These are phyloP conservation scores for Yamadazyma trypodendri DNA, from an alignment of 1,139 yeast species.

Conservation along the genomic window DNA sequence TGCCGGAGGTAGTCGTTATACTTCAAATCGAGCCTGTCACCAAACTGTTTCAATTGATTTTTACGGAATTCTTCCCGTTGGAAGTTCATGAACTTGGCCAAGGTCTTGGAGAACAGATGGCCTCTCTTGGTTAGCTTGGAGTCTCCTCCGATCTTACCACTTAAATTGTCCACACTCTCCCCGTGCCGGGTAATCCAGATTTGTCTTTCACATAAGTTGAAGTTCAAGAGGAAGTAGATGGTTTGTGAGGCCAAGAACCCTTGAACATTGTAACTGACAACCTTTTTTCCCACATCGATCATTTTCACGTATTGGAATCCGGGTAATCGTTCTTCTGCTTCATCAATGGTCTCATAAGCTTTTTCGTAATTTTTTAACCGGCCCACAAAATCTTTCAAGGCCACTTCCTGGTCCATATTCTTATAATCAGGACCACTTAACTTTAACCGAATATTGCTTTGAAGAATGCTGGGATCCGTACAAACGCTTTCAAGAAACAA, in stretches of 20 bases:
- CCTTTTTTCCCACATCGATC: slow-evolving; percentile 94
- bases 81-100: slow-evolving; percentile 69
- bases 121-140: slow-evolving; percentile 82
- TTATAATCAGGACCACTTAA: slow-evolving; percentile 92
- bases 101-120: slow-evolving; percentile 63
- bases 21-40: slow-evolving; percentile 40
- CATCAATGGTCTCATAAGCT: slow-evolving; percentile 89
- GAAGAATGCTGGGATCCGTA: slow-evolving; percentile 73
- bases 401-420: slow-evolving; percentile 78
- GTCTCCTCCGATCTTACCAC: slow-evolving; percentile 90
- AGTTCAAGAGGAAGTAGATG: slow-evolving; percentile 83
- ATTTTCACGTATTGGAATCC: slow-evolving; percentile 86
- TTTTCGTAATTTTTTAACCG: slow-evolving; percentile 80
- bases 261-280: slow-evolving; percentile 85
- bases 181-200: slow-evolving; percentile 97
- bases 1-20: slow-evolving; percentile 31
- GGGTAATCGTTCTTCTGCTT: slow-evolving; percentile 59
- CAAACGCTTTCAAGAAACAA: slow-evolving; percentile 86
- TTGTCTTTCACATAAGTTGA: slow-evolving; percentile 86
- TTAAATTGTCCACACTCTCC: slow-evolving; percentile 79
- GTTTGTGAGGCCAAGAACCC: slow-evolving; percentile 95
- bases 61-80: slow-evolving; percentile 71
- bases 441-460: slow-evolving; percentile 78
- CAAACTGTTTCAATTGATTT: slow-evolving; percentile 57
- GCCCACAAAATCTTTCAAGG: slow-evolving; percentile 78